Conservation (phyloP, 1,139 yeast genomes). For the Taphrina pruni region DNA sequence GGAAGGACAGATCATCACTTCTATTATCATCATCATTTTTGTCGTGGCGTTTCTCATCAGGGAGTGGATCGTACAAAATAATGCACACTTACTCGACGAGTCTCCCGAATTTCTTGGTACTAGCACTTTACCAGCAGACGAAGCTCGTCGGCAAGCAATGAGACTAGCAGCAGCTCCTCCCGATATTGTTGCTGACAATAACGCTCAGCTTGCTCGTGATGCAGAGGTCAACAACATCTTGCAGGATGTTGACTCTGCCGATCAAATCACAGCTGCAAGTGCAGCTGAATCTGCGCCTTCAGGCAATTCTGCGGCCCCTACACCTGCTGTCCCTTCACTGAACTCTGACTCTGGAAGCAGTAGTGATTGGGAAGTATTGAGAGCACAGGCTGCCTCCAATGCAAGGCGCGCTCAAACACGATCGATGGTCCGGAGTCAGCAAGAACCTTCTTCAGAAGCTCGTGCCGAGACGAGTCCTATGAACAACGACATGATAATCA, state of each 20-base stretch:
- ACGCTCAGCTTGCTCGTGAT: background rate
- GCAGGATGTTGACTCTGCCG: background rate
- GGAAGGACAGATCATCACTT: conserved; percentile 51
- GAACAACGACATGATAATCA: background rate
- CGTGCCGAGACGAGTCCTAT: background rate
- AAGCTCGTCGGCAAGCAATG: conserved; percentile 15
- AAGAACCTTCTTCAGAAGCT: background rate
- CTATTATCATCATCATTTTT: conserved; percentile 48
- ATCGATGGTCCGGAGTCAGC: background rate
- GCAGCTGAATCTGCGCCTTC: background rate
- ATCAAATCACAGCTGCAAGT: background rate
- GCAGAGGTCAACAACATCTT: background rate
- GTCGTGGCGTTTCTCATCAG: conserved; percentile 51
- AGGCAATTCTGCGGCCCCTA: background rate
- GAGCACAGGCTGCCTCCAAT: conserved; percentile 16
- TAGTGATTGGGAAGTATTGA: conserved; percentile 22
- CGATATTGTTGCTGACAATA: background rate
- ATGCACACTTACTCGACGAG: conserved; percentile 44
- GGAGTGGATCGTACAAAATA: conserved; percentile 51
- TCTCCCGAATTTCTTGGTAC: conserved; percentile 20
- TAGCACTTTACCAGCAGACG: background rate
- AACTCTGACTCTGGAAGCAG: background rate
- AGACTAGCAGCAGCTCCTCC: conserved; percentile 7
- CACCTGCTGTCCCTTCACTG: background rate
- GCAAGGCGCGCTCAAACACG: conserved; percentile 8